These are phyloP conservation scores for Metschnikowia rubicola DNA, from an alignment of 805 yeast genomes.

Conservation along the genomic window DNA sequence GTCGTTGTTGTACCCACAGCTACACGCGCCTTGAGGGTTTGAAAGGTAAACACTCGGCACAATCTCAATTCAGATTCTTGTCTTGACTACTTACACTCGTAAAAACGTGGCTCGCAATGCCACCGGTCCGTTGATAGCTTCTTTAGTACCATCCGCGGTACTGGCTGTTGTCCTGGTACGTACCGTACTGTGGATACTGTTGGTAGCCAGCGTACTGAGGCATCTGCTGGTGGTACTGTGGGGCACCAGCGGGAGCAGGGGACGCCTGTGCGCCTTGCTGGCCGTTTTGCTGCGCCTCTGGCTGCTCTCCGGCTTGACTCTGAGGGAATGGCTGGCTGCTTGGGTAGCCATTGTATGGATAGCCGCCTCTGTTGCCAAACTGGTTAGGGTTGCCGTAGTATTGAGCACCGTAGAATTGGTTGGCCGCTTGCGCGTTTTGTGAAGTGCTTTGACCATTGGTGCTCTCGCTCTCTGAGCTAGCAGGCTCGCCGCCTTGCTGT, in stretches of 20 bases:
- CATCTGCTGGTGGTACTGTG: conserved; percentile 34
- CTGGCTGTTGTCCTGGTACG: conserved; percentile 42
- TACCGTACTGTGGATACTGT: conserved; percentile 45
- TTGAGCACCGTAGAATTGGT: conserved; percentile 19
- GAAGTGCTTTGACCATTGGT: conserved; percentile 12
- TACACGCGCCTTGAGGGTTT: no score
- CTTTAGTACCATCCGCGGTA: conserved; percentile 44
- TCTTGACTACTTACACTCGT: conserved; percentile 4
- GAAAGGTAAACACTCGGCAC: no score
- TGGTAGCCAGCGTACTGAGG: conserved; percentile 47
- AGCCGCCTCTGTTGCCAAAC: conserved; percentile 21
- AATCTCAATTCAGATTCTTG: no score
- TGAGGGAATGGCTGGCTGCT: conserved; percentile 19
- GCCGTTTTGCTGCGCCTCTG: conserved; percentile 20
- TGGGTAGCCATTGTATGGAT: conserved; percentile 21
- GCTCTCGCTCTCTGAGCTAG: conserved; percentile 12
- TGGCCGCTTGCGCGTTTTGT: conserved; percentile 15
- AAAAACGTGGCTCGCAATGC: neutral
- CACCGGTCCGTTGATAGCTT: neutral
- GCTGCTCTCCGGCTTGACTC: conserved; percentile 15
- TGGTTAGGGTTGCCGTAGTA: conserved; percentile 21
- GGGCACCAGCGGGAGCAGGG: conserved; percentile 15
- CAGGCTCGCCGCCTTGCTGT: conserved; percentile 13
- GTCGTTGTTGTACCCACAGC: no score
- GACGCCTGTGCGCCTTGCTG: conserved; percentile 23